Evolutionary conservation across 345 rosid genomes (phyloP).

Genomic region (Populus davidiana): DNA sequence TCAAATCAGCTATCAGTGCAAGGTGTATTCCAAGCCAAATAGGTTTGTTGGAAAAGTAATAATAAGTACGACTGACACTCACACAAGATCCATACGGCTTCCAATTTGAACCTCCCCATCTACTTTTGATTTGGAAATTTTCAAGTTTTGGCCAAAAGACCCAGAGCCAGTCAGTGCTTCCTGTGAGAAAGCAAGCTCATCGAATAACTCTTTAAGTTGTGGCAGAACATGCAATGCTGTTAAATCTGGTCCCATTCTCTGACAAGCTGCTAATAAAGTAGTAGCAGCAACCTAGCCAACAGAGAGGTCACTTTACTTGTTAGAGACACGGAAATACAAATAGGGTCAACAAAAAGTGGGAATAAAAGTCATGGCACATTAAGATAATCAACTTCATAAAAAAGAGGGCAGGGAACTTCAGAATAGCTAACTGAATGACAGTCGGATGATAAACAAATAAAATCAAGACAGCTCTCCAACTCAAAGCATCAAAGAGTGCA

Average conservation of each 20-base stretch:
- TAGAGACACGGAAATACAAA: slow-evolving; percentile 3
- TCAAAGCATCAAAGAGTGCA: neutral
- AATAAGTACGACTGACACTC: slow-evolving; percentile 41
- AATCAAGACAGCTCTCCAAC: neutral
- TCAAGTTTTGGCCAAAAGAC: slow-evolving; percentile 46
- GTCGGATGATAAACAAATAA: neutral
- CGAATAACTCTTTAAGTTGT: slow-evolving; percentile 80
- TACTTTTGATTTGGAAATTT: slow-evolving; percentile 39
- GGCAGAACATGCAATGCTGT: slow-evolving; percentile 84
- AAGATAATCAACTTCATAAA: neutral
- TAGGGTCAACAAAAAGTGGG: neutral
- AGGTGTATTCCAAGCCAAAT: slow-evolving; percentile 5
- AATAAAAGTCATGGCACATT: neutral
- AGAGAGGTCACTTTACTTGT: slow-evolving; percentile 6
- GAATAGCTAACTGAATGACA: neutral
- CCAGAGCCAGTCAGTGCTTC: slow-evolving; percentile 44
- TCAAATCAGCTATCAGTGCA: neutral
- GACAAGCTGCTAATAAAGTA: slow-evolving; percentile 67
- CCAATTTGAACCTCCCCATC: slow-evolving; percentile 59
- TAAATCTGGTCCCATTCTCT: slow-evolving; percentile 87
- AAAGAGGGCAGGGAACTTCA: neutral
- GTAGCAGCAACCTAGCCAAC: slow-evolving; percentile 69
- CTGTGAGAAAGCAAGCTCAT: slow-evolving; percentile 94
- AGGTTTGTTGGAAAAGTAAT: slow-evolving; percentile 8
- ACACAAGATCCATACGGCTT: slow-evolving; percentile 93